Conservation (phyloP, 306 rosid species). For the Leucaena leucocephala region DNA sequence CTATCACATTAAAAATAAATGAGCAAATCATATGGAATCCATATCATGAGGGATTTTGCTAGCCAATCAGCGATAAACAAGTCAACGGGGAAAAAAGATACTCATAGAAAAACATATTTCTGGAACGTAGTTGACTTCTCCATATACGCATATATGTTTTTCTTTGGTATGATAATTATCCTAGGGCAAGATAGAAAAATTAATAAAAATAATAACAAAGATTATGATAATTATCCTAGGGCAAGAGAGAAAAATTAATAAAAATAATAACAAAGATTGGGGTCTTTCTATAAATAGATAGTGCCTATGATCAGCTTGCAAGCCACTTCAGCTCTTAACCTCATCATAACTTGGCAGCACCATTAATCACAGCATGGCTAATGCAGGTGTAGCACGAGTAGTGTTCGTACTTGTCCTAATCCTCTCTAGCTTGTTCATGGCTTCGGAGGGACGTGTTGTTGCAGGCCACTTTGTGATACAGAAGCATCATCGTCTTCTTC, state of each 20-base stretch:
- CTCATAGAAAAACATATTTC: not conserved
- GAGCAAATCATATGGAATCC: not conserved
- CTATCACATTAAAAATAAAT: not conserved
- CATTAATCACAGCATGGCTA: constrained; percentile 32
- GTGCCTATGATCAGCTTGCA: not conserved
- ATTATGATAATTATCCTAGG: not conserved
- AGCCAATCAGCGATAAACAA: not conserved
- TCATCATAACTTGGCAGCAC: not conserved
- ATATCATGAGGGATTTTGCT: not conserved
- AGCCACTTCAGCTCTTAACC: not conserved
- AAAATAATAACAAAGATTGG: too few relatives aligned
- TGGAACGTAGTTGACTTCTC: not conserved
- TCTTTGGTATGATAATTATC: not conserved
- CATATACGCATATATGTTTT: not conserved
- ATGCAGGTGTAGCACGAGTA: not conserved
- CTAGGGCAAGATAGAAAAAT: not conserved
- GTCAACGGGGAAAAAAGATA: too few relatives aligned
- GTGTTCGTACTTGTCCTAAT: constrained; percentile 30
- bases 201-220: too few relatives aligned
- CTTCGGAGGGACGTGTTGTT: constrained; percentile 47
- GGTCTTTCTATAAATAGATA: not conserved
- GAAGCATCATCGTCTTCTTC: constrained; percentile 34
- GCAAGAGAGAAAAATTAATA: too few relatives aligned
- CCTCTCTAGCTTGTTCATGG: constrained; percentile 18
- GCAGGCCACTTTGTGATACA: constrained; percentile 34